phyloP scores from a whole-genome alignment of 2,329 filamentous ascomycete genomes.

The Calonectria pteridis region DNA sequence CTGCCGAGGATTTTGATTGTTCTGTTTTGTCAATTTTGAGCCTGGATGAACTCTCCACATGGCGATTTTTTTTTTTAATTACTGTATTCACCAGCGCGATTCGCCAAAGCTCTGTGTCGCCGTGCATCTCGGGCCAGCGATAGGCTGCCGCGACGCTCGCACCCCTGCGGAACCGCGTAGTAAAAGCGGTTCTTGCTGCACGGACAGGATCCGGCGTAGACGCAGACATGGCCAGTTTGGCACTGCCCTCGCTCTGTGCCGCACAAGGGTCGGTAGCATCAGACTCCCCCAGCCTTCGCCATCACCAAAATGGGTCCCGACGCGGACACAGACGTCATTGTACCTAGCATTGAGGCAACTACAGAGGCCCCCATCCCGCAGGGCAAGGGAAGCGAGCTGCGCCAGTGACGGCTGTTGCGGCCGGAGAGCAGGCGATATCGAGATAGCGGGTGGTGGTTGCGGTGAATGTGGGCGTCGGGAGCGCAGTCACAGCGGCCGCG shows the following conservation, averaged over 20 bases:
- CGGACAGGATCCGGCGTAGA: conserved; percentile 33
- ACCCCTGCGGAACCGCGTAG: conserved; percentile 26
- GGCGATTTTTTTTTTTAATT: neutral
- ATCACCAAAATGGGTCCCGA: conserved; percentile 18
- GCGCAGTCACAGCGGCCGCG: conserved; percentile 27
- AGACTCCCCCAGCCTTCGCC: neutral
- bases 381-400: conserved; percentile 33
- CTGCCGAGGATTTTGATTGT: neutral
- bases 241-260: conserved; percentile 29
- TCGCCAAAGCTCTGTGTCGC: conserved; percentile 5
- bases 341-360: conserved; percentile 31
- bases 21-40: neutral
- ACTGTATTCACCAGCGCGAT: neutral
- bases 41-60: neutral
- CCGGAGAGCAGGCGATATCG: conserved; percentile 29
- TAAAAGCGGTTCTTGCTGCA: conserved; percentile 35
- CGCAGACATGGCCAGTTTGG: conserved; percentile 25
- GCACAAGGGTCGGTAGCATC: conserved; percentile 32
- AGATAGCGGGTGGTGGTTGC: conserved; percentile 25
- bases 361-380: conserved; percentile 27
- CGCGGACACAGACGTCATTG: conserved; percentile 31
- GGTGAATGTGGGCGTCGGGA: conserved; percentile 29
- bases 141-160: conserved; percentile 19
- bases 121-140: conserved; percentile 14
- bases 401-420: conserved; percentile 25